Percentiles rank a stretch among this genome's conserved stretches.
These are phyloP conservation scores for Coemansia pectinata DNA, from an alignment of 192 early-diverging fungal species.

Conservation along the genomic window DNA sequence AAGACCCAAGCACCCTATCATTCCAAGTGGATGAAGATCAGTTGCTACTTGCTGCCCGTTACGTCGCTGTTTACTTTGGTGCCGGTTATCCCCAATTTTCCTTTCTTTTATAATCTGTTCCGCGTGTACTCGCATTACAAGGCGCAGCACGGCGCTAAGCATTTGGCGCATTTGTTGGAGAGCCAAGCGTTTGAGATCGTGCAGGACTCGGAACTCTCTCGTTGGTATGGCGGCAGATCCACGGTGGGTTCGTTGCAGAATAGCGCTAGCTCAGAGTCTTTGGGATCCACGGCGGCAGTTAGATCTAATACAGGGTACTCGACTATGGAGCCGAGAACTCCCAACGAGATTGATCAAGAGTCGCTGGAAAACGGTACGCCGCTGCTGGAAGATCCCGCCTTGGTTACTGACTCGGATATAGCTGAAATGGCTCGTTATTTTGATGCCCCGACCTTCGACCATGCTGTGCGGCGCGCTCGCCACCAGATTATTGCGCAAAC, in stretches of 20 bases:
- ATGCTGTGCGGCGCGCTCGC: conserved; percentile 56
- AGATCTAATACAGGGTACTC: conserved; percentile 11
- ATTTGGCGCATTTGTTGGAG: conserved; percentile 41
- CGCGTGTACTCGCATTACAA: conserved; percentile 81
- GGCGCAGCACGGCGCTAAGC: conserved; percentile 63
- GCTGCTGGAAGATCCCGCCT: conserved; percentile 28
- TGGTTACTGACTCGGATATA: conserved; percentile 41
- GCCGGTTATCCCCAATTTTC: conserved; percentile 75
- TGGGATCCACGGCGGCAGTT: neutral
- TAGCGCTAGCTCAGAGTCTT: neutral
- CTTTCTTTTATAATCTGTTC: conserved; percentile 76
- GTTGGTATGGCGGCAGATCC: conserved; percentile 25
- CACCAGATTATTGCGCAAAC: conserved; percentile 55
- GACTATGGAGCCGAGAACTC: neutral
- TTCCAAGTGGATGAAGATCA: conserved; percentile 67
- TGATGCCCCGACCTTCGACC: conserved; percentile 52
- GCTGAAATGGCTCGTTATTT: conserved; percentile 45
- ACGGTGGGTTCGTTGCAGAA: neutral
- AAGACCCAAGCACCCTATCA: conserved; percentile 65
- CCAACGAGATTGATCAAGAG: conserved; percentile 12
- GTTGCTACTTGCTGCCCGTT: conserved; percentile 67
- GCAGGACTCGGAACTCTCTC: conserved; percentile 37
- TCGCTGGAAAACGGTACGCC: conserved; percentile 35
- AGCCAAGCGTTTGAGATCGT: conserved; percentile 30
- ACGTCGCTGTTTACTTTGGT: conserved; percentile 70